A percentile compares a stretch with the other conserved stretches of the same genome.
Evolutionary conservation across 2,329 filamentous ascomycete species (phyloP).

Genomic region (Botrytis deweyae): DNA sequence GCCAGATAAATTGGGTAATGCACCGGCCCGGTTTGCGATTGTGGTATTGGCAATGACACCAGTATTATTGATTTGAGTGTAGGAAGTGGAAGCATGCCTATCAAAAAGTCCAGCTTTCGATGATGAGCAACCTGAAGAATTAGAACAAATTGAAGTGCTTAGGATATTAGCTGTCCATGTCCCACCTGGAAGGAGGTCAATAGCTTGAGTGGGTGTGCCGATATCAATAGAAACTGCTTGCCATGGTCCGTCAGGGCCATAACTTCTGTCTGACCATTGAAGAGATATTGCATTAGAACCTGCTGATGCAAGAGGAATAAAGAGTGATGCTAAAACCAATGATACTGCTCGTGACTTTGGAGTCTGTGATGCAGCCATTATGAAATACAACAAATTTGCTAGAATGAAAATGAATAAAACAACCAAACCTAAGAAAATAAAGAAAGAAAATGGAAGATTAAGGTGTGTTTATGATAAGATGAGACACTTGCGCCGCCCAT

Average conservation of each 20-base stretch:
- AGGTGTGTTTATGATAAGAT: neutral
- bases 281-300: constrained; percentile 1
- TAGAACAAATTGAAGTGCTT: constrained; percentile 24
- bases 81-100: neutral
- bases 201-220: constrained; percentile 22
- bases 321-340: neutral
- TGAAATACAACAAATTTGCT: neutral
- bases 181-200: constrained; percentile 27
- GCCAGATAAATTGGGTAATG: neutral
- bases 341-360: neutral
- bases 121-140: neutral
- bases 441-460: neutral
- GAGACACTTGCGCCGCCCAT: neutral
- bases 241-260: constrained; percentile 31
- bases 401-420: neutral
- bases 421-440: neutral
- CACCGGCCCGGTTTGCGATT: constrained; percentile 1
- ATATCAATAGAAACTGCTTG: constrained; percentile 28
- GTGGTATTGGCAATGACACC: neutral
- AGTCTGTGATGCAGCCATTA: neutral
- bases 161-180: constrained; percentile 24
- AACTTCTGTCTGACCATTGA: constrained; percentile 26
- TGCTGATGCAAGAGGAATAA: neutral
- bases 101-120: neutral
- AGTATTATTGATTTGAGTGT: neutral